Evolutionary conservation across 768 basidiomycete species (phyloP), one percentile per base, ranked within the genome.

Genomic region (Suillus clintonianus): DNA sequence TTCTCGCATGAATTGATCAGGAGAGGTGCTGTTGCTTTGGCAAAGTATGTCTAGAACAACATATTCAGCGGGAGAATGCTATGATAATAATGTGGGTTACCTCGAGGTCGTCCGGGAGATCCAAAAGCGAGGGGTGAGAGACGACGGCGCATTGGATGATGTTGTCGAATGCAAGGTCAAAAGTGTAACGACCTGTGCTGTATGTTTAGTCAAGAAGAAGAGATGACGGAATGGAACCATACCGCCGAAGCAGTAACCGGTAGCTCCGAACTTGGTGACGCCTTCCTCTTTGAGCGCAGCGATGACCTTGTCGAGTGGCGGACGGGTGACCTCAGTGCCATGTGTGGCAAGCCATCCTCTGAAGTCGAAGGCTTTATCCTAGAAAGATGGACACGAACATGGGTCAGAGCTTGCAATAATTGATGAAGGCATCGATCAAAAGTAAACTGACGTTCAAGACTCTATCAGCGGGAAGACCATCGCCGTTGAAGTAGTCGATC

Each of bases 1-100:
- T 71, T 47, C 32, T 82, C 79, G 76, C 89, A 89, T 43, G 84
- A 85, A 78, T 89, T 90, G 76, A 90, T 87, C 42, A 91, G 81
- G 34, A 91, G 79, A 22, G 89, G 87, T 2, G 81, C 81, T 56
- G 81, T 81, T 36, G 87, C 77, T 11, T 55, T 66, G 2, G 68
- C 62, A 51, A 75, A 67, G 72, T 86, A 85, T 80, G 78, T 83
- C 88, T 87, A 64, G 48, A n/a, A n/a, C 43, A 34, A 65, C 4
- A 17, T 13, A 43, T 11, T 36, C 8, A 6, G 37, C 53, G 39
- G 60, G 30, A 4, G 1, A 64, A 39, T 19, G 50, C 17, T 13
- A 47, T 43, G 7, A 32, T 30, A 17, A 65, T 13, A 6, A 43
- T 58, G 48, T 5, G 4, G 6, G 70, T 17, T 55, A 86, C 88